Conservation (phyloP, 2,329 filamentous ascomycete genomes). For the Fusarium nurragi region DNA sequence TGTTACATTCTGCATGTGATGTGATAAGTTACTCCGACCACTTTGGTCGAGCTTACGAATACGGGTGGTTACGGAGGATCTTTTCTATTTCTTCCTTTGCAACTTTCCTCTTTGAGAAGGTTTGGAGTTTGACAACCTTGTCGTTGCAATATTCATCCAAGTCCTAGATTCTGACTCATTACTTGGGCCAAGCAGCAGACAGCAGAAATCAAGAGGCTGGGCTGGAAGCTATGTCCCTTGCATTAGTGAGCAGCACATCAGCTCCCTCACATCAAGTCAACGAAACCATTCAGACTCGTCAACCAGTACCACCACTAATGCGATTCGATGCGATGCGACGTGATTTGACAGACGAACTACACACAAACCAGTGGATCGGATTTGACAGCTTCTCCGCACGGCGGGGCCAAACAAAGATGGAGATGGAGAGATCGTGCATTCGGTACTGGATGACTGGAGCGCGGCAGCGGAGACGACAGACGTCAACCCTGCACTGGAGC, state of each 20-base stretch:
- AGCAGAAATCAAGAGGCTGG: conserved; percentile 9
- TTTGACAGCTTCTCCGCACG: conserved; percentile 41
- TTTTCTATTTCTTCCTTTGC: conserved; percentile 17
- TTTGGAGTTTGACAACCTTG: conserved; percentile 20
- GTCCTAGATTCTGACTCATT: conserved; percentile 8
- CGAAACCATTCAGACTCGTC: neutral
- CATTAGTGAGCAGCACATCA: conserved; percentile 31
- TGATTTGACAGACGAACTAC: conserved; percentile 17
- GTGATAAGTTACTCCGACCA: conserved; percentile 22
- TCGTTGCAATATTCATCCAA: conserved; percentile 5
- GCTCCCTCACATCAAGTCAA: conserved; percentile 18
- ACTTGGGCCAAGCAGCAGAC: neutral
- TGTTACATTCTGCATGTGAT: conserved; percentile 14
- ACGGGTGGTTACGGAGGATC: conserved; percentile 21
- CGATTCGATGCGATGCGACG: conserved; percentile 11
- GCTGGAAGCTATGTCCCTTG: conserved; percentile 16
- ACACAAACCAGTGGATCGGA: conserved; percentile 35
- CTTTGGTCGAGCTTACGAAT: conserved; percentile 28
- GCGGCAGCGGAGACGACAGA: conserved; percentile 36
- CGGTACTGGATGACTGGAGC: conserved; percentile 31
- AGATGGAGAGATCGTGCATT: conserved; percentile 43
- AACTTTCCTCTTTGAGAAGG: conserved; percentile 26
- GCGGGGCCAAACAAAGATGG: conserved; percentile 36
- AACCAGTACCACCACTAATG: conserved; percentile 24
- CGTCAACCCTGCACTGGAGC: conserved; percentile 39